Conservation (phyloP, 1,284 basidiomycete species). For the Bondarzewia mesenterica region DNA sequence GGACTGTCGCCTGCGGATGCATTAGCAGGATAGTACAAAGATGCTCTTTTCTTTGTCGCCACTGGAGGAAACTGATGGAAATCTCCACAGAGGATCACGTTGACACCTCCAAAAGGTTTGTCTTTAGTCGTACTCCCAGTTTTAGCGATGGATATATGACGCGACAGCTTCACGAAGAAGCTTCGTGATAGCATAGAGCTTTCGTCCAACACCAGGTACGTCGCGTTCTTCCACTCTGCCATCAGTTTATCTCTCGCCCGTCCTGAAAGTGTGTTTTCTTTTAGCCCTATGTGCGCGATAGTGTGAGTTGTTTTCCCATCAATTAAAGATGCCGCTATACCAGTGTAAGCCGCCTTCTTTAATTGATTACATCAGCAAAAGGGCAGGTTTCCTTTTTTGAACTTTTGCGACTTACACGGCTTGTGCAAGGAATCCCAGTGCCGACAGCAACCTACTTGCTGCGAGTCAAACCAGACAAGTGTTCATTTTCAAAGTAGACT, state of each 20-base stretch:
- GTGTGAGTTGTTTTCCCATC: constrained; percentile 22
- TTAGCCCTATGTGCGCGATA: constrained; percentile 8
- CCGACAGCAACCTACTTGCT: too few relatives aligned
- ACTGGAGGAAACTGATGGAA: constrained; percentile 35
- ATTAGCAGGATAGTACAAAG: background rate
- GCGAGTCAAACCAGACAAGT: too few relatives aligned
- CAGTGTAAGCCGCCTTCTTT: constrained; percentile 25
- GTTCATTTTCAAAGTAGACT: too few relatives aligned
- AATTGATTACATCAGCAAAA: too few relatives aligned
- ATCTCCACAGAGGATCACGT: constrained; percentile 29
- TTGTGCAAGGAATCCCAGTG: too few relatives aligned
- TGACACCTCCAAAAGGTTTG: constrained; percentile 27
- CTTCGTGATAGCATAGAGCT: too few relatives aligned
- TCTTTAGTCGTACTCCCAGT: background rate
- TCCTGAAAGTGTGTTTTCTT: background rate
- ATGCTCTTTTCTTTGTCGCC: background rate
- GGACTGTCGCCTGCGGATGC: background rate
- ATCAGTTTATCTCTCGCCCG: constrained; percentile 8
- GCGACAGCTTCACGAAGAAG: constrained; percentile 20
- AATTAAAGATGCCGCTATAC: constrained; percentile 27
- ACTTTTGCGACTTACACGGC: too few relatives aligned
- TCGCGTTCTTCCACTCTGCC: constrained; percentile 13
- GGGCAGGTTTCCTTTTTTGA: too few relatives aligned
- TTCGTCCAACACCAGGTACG: constrained; percentile 25
- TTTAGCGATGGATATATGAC: constrained; percentile 16